phyloP scores from a whole-genome alignment of 345 rosid genomes.

The Brassica nigra region DNA sequence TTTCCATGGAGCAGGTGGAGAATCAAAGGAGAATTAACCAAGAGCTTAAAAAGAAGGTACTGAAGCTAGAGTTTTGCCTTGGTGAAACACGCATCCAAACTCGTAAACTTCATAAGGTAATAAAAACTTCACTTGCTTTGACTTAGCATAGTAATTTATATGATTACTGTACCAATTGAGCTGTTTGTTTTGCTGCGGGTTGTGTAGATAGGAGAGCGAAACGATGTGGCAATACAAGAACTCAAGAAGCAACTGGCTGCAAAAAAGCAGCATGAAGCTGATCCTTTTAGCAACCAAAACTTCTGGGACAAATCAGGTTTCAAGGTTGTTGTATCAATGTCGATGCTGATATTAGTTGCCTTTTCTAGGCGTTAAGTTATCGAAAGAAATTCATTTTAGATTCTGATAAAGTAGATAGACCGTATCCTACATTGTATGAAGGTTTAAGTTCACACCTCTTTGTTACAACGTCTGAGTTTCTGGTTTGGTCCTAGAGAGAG shows the following conservation, averaged over 20 bases:
- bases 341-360: slow-evolving; percentile 78
- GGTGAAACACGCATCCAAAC: slow-evolving; percentile 86
- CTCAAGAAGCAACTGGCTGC: slow-evolving; percentile 65
- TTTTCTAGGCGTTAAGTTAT: slow-evolving; percentile 68
- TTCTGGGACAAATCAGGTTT: slow-evolving; percentile 82
- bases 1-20: slow-evolving; percentile 57
- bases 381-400: slow-evolving; percentile 3
- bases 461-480: slow-evolving; percentile 22
- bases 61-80: slow-evolving; percentile 90
- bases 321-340: slow-evolving; percentile 81
- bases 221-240: slow-evolving; percentile 75
- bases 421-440: slow-evolving; percentile 26
- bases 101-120: slow-evolving; percentile 79
- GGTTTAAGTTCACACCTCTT: slow-evolving; percentile 24
- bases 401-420: slow-evolving; percentile 17
- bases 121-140: slow-evolving; percentile 15
- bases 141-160: neutral
- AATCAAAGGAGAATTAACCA: slow-evolving; percentile 81
- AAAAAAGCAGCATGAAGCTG: slow-evolving; percentile 44
- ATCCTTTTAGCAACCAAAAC: neutral
- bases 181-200: slow-evolving; percentile 6
- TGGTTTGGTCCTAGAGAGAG: slow-evolving; percentile 22
- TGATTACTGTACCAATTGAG: neutral
- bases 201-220: slow-evolving; percentile 76
- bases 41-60: slow-evolving; percentile 80